Evolutionary conservation across 225 moss, liverwort and hornwort species (phyloP), one percentile per base, ranked within the genome.

Genomic region (Neckera pumila): DNA sequence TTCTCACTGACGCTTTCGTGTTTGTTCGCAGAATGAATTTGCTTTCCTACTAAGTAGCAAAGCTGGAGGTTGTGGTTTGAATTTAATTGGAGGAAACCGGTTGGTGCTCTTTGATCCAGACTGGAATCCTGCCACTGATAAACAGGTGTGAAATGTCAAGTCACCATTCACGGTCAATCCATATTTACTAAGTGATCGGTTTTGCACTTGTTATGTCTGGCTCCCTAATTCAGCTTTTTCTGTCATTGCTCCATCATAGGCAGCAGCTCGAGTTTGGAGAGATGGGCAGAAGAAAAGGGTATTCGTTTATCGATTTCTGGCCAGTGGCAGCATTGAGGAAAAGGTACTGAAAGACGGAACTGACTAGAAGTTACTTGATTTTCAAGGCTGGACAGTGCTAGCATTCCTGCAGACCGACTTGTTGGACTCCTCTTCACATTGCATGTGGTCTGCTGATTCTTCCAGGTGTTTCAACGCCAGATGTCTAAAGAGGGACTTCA

Each of bases 71-170:
- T 98, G 98, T 89, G 98, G 98, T 77, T 91, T 98, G 90, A 98
- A 98, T 89, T 91, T 98, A 74, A 97, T 98, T 38, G 98, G 97
- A 86, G 98, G 98, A 60, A 98, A 97, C 86, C 97, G 98, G 79
- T 87, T 98, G 92, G 98, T 98, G 81, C 95, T 98, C 76, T 98
- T 98, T 89, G 98, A 98, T 91, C 98, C 98, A 64, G 98, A 98
- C 85, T 98, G 98, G 98, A 98, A 98, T 87, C 97, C 97, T 89
- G 98, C 98, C 53, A 98, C 96, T 76, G 98, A 98, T 90, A 98
- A 98, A 91, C 98, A 98, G 95, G 97, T 98, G 47, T 80, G 85
- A 79, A 61, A 45, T 74, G 42, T 75, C 36, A 75, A 88, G 65
- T 49, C 79, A 70, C 42, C 42, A 66, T 84, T 53, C 53, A 40